Base-by-base conservation (phyloP, 176 grass and related monocot genomes). In the Luzula sylvatica region DNA sequence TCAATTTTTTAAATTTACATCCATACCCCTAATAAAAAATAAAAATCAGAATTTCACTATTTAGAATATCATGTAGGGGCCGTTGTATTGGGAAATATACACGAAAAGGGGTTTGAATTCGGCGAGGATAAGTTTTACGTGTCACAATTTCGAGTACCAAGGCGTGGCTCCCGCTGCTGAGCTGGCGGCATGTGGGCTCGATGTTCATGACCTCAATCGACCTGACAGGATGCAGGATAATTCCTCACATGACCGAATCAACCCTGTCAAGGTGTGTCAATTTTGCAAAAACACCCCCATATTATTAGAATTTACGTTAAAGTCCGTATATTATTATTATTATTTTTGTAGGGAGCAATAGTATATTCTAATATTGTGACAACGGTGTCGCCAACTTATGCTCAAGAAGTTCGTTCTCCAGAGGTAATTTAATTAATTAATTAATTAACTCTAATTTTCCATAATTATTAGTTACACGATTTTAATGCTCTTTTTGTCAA, bases 121-220 rank as follows among this genome's bases (percentile, higher is more conserved):
- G 25, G 80, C 90, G 75, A 86, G 84, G 72, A 89, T 88, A 82
- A 88, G 90, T 46, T 89, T 96, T 46, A 96, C 90, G 52, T 96
- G 90, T 41, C 90, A 96, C 60, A 96, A 96, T 72, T 96, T 89
- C 55, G 90, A 96, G 69, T 80, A 96, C 66, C 90, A 96, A 78
- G 90, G 90, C 58, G 65, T 53, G 38, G 81, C 61, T 42, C 84
- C 83, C 20, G 74, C 90, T 66, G 73, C 75, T 56, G 80, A 89
- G 69, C 81, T 96, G 76, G 70, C 74, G 70, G 78, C 75, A 2
- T 85, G 73, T 73, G 90, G 84, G 38, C 84, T 96, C 75, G 83
- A 88, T 70, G 83, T 95, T 70, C 62, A 86, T 39, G 77, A 67
- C 63, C 58, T 96, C 23, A 82, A 96, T 67, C 85, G 74, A 70